Percentiles rank a stretch among this genome's conserved stretches.
These are phyloP conservation scores for Yamadazyma endophytica DNA, from an alignment of 805 yeast genomes.

Conservation along the genomic window DNA sequence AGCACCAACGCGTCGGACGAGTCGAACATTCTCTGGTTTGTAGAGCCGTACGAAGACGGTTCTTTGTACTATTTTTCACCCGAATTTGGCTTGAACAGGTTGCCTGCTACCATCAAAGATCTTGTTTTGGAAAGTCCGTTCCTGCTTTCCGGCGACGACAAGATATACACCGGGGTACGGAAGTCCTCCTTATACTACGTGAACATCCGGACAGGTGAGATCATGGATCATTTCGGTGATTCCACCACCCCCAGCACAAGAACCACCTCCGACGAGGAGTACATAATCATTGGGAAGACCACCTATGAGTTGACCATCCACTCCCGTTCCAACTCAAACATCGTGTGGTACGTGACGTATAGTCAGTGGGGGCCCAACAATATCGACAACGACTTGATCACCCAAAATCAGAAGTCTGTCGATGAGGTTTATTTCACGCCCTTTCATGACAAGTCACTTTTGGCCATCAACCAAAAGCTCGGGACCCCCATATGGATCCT, in stretches of 20 bases:
- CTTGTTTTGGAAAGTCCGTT: slow-evolving; percentile 84
- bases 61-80: slow-evolving; percentile 75
- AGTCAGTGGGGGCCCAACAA: slow-evolving; percentile 92
- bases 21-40: slow-evolving; percentile 63
- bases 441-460: slow-evolving; percentile 70
- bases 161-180: slow-evolving; percentile 82
- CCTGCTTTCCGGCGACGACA: slow-evolving; percentile 68
- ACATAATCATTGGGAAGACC: slow-evolving; percentile 64
- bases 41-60: slow-evolving; percentile 89
- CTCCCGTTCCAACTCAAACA: slow-evolving; percentile 53
- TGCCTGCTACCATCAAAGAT: slow-evolving; percentile 77
- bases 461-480: slow-evolving; percentile 68
- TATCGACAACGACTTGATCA: slow-evolving; percentile 56
- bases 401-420: slow-evolving; percentile 43
- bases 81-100: slow-evolving; percentile 67
- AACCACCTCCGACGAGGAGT: slow-evolving; percentile 21
- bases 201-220: slow-evolving; percentile 69
- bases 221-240: slow-evolving; percentile 65
- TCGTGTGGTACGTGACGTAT: slow-evolving; percentile 80
- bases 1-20: slow-evolving; percentile 3
- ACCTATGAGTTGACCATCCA: slow-evolving; percentile 74
- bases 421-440: slow-evolving; percentile 83
- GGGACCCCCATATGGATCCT: slow-evolving; percentile 79
- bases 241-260: slow-evolving; percentile 15
- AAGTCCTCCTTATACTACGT: slow-evolving; percentile 72